These are phyloP conservation scores for Paecilomyces formosus DNA, from an alignment of 2,329 filamentous ascomycete species.

Conservation along the genomic window DNA sequence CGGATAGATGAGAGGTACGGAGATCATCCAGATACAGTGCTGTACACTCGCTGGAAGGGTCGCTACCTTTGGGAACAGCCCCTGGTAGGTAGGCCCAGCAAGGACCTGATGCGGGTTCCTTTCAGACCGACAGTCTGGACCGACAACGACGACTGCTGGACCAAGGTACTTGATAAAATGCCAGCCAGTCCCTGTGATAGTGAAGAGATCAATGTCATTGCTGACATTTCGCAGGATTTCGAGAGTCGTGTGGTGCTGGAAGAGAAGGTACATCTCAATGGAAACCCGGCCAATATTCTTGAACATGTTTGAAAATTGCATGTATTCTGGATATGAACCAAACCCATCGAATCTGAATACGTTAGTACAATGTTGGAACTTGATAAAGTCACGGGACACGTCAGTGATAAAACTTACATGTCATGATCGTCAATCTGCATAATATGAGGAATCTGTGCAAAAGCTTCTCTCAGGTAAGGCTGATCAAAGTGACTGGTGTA, in stretches of 20 bases:
- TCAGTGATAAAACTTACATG: slow-evolving; percentile 60
- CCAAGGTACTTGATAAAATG: slow-evolving; percentile 97
- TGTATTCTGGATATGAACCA: slow-evolving; percentile 93
- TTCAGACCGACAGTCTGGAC: slow-evolving; percentile 86
- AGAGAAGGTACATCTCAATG: slow-evolving; percentile 95
- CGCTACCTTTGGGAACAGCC: slow-evolving; percentile 91
- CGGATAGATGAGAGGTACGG: slow-evolving; percentile 85
- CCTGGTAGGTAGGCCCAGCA: slow-evolving; percentile 94
- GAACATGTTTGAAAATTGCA: slow-evolving; percentile 96
- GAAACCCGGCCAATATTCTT: slow-evolving; percentile 95
- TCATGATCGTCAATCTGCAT: slow-evolving; percentile 94
- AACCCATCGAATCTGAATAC: slow-evolving; percentile 79
- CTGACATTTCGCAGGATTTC: slow-evolving; percentile 86
- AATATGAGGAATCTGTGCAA: slow-evolving; percentile 93
- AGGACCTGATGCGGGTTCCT: slow-evolving; percentile 85
- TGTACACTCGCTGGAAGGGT: slow-evolving; percentile 86
- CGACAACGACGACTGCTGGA: slow-evolving; percentile 81
- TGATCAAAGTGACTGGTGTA: slow-evolving; percentile 99
- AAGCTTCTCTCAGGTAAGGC: slow-evolving; percentile 86
- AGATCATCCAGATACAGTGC: slow-evolving; percentile 94
- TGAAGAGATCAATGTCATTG: slow-evolving; percentile 88
- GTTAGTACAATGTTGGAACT: background rate
- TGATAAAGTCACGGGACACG: background rate
- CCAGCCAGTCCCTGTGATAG: slow-evolving; percentile 94
- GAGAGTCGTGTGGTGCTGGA: slow-evolving; percentile 94